These are phyloP conservation scores for Chrysosporium keratinophilum DNA, from an alignment of 2,329 filamentous ascomycete genomes.

Conservation along the genomic window DNA sequence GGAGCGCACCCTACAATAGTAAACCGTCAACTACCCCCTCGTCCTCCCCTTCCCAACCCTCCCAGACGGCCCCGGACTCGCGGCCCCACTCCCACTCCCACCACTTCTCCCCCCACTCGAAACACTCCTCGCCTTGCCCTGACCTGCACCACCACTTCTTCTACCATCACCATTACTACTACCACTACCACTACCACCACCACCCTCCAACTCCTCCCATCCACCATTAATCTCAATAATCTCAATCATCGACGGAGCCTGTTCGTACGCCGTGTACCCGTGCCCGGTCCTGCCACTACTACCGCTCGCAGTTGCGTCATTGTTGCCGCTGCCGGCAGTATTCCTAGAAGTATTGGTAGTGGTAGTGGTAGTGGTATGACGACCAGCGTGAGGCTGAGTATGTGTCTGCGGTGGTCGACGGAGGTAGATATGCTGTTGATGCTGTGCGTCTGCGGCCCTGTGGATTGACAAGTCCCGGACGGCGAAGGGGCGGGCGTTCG, in stretches of 20 bases:
- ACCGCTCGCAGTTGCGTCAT: background rate
- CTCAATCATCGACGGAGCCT: conserved; percentile 13
- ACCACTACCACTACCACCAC: background rate
- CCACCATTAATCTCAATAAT: conserved; percentile 17
- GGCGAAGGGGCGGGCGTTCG: conserved; percentile 7
- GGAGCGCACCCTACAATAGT: no score
- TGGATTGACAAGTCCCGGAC: conserved; percentile 9
- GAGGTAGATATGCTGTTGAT: background rate
- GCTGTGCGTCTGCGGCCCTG: no score
- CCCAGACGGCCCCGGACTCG: conserved; percentile 1
- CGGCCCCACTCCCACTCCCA: background rate
- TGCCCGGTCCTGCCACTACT: background rate
- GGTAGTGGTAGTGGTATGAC: background rate
- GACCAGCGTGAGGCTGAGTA: background rate
- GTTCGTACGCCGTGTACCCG: conserved; percentile 1
- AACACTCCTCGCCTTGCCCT: background rate
- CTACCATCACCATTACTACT: background rate
- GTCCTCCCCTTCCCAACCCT: background rate
- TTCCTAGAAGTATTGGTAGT: background rate
- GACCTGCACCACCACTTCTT: background rate
- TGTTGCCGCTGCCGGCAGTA: background rate
- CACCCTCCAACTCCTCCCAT: conserved; percentile 5
- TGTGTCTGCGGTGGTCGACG: background rate
- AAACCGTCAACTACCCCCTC: background rate
- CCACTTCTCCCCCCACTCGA: background rate